Percentiles rank a stretch among this genome's conserved stretches.
phyloP scores from a whole-genome alignment of 768 basidiomycete genomes.

The Boletus tylopilopsis region DNA sequence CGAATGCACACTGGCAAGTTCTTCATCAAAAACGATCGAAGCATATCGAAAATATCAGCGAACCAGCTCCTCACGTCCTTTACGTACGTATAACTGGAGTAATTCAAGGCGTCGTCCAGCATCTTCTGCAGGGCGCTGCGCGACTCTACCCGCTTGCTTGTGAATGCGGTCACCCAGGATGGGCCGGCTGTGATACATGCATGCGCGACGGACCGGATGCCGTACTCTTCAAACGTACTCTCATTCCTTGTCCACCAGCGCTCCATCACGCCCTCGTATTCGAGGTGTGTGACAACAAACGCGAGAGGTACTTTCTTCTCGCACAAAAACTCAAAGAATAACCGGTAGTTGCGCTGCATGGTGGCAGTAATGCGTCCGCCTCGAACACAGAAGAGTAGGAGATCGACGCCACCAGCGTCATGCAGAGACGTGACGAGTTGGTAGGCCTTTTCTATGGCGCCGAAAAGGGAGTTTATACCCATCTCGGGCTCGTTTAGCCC shows the following conservation, averaged over 20 bases:
- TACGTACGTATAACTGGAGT: neutral
- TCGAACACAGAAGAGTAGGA: constrained; percentile 15
- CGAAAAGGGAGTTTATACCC: neutral
- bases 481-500: constrained; percentile 10
- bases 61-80: constrained; percentile 4
- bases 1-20: neutral
- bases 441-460: constrained; percentile 10
- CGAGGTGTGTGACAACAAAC: constrained; percentile 9
- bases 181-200: constrained; percentile 11
- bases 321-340: constrained; percentile 16
- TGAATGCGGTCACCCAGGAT: neutral
- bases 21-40: neutral
- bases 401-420: constrained; percentile 9
- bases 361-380: constrained; percentile 1
- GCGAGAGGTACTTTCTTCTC: constrained; percentile 7
- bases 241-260: constrained; percentile 12
- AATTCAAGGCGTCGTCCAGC: neutral
- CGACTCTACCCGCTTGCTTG: constrained; percentile 1
- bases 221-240: neutral
- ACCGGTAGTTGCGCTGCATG: constrained; percentile 7
- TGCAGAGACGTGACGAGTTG: constrained; percentile 3
- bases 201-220: constrained; percentile 2
- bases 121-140: neutral
- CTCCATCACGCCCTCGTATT: constrained; percentile 6
- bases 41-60: neutral